A percentile compares a stretch with the other conserved stretches of the same genome.
These are phyloP conservation scores for Thalassiosira mediterranea DNA, from an alignment of 352 stramenopile species.

Conservation along the genomic window DNA sequence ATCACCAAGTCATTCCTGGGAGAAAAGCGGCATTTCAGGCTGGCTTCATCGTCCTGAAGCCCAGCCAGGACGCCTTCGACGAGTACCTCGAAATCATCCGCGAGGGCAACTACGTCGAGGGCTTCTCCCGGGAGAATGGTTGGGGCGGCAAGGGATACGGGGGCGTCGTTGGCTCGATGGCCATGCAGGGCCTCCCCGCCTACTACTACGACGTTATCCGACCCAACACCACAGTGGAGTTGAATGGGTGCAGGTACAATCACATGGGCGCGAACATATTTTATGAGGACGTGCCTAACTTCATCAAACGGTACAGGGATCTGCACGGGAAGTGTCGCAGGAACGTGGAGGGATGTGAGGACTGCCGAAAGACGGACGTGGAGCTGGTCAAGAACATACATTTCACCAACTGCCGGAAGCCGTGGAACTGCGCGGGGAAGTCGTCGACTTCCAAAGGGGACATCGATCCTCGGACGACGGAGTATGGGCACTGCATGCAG, in stretches of 20 bases:
- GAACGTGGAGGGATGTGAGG: constrained; percentile 43
- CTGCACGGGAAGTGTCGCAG: constrained; percentile 54
- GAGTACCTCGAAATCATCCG: constrained; percentile 77
- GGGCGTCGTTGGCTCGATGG: constrained; percentile 67
- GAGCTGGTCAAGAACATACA: constrained; percentile 61
- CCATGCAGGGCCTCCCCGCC: constrained; percentile 72
- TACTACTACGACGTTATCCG: constrained; percentile 83
- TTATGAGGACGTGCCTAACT: constrained; percentile 47
- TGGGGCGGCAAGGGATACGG: constrained; percentile 76
- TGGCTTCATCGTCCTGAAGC: constrained; percentile 81
- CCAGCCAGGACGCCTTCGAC: constrained; percentile 62
- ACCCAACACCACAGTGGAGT: constrained; percentile 64
- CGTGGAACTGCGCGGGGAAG: constrained; percentile 56
- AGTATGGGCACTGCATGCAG: constrained; percentile 63
- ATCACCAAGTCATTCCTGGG: constrained; percentile 69
- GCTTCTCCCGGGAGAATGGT: constrained; percentile 66
- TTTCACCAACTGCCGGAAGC: constrained; percentile 76
- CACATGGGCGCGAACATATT: constrained; percentile 75
- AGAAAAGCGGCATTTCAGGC: constrained; percentile 72
- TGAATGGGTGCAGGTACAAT: constrained; percentile 81
- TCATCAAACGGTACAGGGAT: constrained; percentile 45
- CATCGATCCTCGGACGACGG: constrained; percentile 49
- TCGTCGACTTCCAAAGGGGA: constrained; percentile 12
- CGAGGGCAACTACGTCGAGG: constrained; percentile 64
- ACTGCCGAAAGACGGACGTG: constrained; percentile 68